Conservation (phyloP, 1,139 yeast genomes). For the Spathaspora sp. region DNA sequence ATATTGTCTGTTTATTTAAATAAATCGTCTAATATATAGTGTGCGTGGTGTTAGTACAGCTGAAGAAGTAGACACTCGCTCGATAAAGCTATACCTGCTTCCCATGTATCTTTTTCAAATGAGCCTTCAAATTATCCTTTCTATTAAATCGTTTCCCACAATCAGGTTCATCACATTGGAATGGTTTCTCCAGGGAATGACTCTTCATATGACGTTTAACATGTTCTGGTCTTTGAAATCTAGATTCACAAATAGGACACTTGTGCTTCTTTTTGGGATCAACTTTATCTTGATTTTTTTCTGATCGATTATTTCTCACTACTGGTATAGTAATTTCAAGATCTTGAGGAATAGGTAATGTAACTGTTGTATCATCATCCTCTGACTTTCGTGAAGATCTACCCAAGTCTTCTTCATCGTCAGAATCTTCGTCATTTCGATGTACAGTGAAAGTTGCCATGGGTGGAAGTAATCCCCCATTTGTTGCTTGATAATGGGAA, state of each 20-base stretch:
- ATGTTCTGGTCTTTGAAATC: conserved; percentile 89
- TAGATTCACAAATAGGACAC: conserved; percentile 74
- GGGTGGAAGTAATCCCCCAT: conserved; percentile 34
- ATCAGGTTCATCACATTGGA: conserved; percentile 65
- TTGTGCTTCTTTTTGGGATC: conserved; percentile 67
- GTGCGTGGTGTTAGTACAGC: not conserved
- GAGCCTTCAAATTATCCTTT: conserved; percentile 68
- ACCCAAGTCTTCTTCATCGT: not conserved
- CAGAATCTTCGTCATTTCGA: not conserved
- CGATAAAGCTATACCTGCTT: not conserved
- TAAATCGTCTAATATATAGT: not conserved
- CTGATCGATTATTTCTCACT: conserved; percentile 14
- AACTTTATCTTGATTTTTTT: conserved; percentile 10
- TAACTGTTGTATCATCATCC: conserved; percentile 15
- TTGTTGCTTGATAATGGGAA: conserved; percentile 6
- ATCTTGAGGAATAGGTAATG: conserved; percentile 15
- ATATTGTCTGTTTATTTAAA: not conserved
- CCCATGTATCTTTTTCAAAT: conserved; percentile 60
- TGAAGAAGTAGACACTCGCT: too few species aligned
- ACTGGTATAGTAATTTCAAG: conserved; percentile 13
- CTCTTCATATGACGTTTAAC: conserved; percentile 86
- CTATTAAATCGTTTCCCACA: conserved; percentile 80
- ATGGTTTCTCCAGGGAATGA: conserved; percentile 87
- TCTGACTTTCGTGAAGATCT: not conserved
- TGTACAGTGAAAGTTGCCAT: conserved; percentile 34